Evolutionary conservation across 768 basidiomycete genomes (phyloP).

Genomic region (Sistotremastrum suecicum): DNA sequence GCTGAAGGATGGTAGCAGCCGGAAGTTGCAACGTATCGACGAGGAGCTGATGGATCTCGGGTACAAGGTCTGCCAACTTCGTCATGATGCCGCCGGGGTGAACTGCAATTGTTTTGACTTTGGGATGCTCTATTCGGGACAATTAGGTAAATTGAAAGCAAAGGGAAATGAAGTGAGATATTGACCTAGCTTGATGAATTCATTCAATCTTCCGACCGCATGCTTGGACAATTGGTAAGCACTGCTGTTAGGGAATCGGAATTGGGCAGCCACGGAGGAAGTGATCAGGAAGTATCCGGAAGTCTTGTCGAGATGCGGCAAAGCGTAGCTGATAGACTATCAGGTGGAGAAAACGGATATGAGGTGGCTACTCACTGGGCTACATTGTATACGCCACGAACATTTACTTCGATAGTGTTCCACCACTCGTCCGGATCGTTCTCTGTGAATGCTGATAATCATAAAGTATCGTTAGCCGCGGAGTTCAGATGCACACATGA

Average conservation of each 20-base stretch:
- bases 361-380: constrained; percentile 2
- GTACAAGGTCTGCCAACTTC: constrained; percentile 4
- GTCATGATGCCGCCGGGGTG: constrained; percentile 7
- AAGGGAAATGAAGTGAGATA: neutral
- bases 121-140: neutral
- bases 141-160: too few species aligned
- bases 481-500: neutral
- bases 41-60: constrained; percentile 1
- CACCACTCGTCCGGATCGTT: constrained; percentile 13
- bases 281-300: constrained; percentile 2
- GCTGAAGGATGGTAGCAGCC: constrained; percentile 3
- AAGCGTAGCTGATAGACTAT: too few species aligned
- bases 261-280: constrained; percentile 1
- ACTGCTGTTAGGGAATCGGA: constrained; percentile 1
- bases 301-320: too few species aligned
- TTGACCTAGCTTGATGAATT: constrained; percentile 5
- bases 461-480: neutral
- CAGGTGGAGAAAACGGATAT: too few species aligned
- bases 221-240: constrained; percentile 5
- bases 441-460: neutral
- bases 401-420: constrained; percentile 11
- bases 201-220: constrained; percentile 1
- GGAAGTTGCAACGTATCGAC: constrained; percentile 1
- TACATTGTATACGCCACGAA: constrained; percentile 11
- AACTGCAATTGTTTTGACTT: constrained; percentile 3